A percentile compares a stretch with the other conserved stretches of the same genome.
Evolutionary conservation across 148 eudicot species (phyloP).

Genomic region (Drosera capensis): DNA sequence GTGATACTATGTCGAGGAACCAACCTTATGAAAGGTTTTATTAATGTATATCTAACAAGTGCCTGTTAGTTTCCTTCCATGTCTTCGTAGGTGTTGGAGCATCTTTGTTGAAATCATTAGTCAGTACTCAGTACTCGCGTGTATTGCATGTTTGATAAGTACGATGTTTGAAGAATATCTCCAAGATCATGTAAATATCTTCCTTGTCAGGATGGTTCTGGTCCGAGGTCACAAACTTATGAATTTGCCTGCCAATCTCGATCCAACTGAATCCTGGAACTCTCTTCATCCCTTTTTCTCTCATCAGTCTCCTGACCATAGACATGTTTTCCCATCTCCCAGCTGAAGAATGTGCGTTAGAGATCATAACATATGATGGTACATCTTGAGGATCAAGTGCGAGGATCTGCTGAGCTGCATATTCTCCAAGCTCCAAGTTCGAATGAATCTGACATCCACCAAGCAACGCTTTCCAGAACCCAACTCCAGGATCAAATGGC

Average conservation of each 20-base stretch:
- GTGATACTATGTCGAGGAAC: too few relatives aligned
- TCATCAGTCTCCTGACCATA: slow-evolving; percentile 24
- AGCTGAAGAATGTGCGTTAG: slow-evolving; percentile 39
- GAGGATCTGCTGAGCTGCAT: slow-evolving; percentile 27
- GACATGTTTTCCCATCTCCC: slow-evolving; percentile 28
- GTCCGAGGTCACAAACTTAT: slow-evolving; percentile 25
- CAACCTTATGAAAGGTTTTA: too few relatives aligned
- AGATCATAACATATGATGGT: slow-evolving; percentile 41
- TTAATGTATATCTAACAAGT: too few relatives aligned
- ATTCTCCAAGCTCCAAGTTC: slow-evolving; percentile 24
- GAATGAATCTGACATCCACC: slow-evolving; percentile 46
- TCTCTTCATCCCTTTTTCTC: slow-evolving; percentile 25
- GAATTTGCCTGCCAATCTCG: slow-evolving; percentile 18
- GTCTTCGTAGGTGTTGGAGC: too few relatives aligned
- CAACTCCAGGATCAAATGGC: slow-evolving; percentile 43
- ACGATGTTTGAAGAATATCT: slow-evolving; percentile 18
- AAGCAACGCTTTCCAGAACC: slow-evolving; percentile 48
- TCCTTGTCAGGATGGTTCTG: slow-evolving; percentile 11
- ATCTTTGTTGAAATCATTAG: too few relatives aligned
- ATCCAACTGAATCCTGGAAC: slow-evolving; percentile 52
- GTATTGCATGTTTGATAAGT: too few relatives aligned
- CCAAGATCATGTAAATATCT: slow-evolving; percentile 22
- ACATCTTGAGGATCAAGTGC: slow-evolving; percentile 38
- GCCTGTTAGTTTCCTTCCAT: too few relatives aligned
- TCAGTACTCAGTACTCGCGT: too few relatives aligned